phyloP scores from a whole-genome alignment of 345 rosid genomes.

The Pistacia integerrima region DNA sequence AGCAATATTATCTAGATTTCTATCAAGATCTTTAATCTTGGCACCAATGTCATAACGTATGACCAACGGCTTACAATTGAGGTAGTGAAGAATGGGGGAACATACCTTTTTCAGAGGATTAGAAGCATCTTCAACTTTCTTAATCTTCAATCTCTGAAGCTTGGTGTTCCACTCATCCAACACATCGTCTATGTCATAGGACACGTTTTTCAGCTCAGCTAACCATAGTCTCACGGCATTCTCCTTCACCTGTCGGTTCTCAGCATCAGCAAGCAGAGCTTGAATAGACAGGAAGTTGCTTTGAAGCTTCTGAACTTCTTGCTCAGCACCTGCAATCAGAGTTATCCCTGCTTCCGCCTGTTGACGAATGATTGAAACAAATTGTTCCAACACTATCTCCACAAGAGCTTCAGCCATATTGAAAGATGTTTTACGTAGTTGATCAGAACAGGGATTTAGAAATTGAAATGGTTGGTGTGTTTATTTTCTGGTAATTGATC shows the following conservation, averaged over 20 bases:
- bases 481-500: background rate
- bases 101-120: background rate
- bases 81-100: background rate
- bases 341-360: background rate
- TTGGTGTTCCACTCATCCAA: slow-evolving; percentile 12
- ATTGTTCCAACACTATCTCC: background rate
- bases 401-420: slow-evolving; percentile 2
- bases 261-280: slow-evolving; percentile 3
- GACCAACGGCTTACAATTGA: background rate
- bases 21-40: background rate
- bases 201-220: background rate
- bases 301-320: background rate
- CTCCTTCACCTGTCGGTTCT: background rate
- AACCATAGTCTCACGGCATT: background rate
- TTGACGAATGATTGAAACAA: background rate
- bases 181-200: background rate
- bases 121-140: background rate
- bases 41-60: background rate
- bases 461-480: background rate
- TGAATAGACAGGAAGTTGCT: background rate
- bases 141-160: background rate
- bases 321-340: background rate
- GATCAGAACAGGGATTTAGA: background rate
- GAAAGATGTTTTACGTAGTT: background rate
- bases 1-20: background rate